Evolutionary conservation across 345 rosid genomes (phyloP).

Genomic region (Mallotus nudiflorus): DNA sequence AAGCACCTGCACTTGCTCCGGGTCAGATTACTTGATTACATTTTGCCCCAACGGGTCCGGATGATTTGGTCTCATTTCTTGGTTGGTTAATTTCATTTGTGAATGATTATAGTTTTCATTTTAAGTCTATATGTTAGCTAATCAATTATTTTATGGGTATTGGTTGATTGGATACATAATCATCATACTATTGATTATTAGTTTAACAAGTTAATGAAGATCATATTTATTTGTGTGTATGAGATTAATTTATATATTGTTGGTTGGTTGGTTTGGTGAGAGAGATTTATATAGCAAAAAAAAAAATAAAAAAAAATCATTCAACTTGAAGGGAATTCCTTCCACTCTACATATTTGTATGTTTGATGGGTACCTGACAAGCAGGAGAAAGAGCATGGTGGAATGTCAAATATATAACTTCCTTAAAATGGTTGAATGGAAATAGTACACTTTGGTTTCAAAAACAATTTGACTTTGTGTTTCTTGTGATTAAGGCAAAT

Average conservation of each 20-base stretch:
- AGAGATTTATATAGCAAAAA: background rate
- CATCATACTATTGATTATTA: background rate
- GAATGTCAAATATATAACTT: background rate
- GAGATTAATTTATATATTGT: background rate
- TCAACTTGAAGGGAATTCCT: no score
- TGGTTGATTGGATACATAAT: background rate
- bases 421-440: no score
- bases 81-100: background rate
- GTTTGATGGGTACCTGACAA: background rate
- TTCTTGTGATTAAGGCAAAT: no score
- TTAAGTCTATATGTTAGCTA: background rate
- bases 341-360: no score
- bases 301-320: background rate
- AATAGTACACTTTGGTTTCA: no score
- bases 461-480: no score
- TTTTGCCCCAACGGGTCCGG: slow-evolving; percentile 51
- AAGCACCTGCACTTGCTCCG: slow-evolving; percentile 77
- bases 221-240: background rate
- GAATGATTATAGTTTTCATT: background rate
- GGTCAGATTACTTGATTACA: slow-evolving; percentile 72
- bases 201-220: background rate
- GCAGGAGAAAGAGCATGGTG: background rate
- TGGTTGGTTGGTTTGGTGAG: slow-evolving; percentile 7
- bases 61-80: background rate
- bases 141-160: background rate